Base-by-base conservation (phyloP, 345 rosid species). In the Eucalyptus pauciflora region DNA sequence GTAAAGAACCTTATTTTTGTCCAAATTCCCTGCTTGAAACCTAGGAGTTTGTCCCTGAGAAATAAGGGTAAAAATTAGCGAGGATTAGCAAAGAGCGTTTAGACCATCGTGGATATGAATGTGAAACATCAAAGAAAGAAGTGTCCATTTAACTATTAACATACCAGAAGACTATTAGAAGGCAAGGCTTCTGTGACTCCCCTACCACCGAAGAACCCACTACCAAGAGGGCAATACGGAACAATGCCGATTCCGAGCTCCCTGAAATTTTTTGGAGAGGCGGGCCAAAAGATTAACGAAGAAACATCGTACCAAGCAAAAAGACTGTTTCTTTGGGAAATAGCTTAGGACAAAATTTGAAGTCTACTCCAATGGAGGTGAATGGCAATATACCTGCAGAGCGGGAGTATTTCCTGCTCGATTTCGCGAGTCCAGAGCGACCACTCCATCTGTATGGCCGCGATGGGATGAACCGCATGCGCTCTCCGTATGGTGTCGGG, bases 401-500 rank as follows among this genome's bases (percentile, higher is more conserved):
- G 85, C 10, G 93, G 93, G 87, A 91, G 50, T 37, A 92, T 92
- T 50, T 94, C 94, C 12, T 92, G 91, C 87, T 94, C 93, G 11
- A 94, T 92, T 5, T 94, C 93, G 15, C 94, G 91, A 88, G 91
- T 29, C 94, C 95, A 90, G 11, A 91, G 92, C 8, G 81, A 71
- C 88, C 90, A 93, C 90, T 92, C 95, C 93, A 94, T 92, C 76
- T 93, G 91, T 27, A 94, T 69, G 20, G 94, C 94, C 24, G 95
- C 92, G 43, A 93, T 88, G 25, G 94, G 94, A 91, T 92, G 95
- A 89, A 92, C 91, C 2, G 93, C 94, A 83, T 91, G 93, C 8
- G 94, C 95, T 86, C 93, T 92, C 52, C 90, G 92, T 48, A 92
- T 88, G 8, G 93, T 92, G 83, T 92, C 95, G 3, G 90, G 89